Evolutionary conservation across 2,329 filamentous ascomycete genomes (phyloP).

Genomic region (Sporothrix sp.): DNA sequence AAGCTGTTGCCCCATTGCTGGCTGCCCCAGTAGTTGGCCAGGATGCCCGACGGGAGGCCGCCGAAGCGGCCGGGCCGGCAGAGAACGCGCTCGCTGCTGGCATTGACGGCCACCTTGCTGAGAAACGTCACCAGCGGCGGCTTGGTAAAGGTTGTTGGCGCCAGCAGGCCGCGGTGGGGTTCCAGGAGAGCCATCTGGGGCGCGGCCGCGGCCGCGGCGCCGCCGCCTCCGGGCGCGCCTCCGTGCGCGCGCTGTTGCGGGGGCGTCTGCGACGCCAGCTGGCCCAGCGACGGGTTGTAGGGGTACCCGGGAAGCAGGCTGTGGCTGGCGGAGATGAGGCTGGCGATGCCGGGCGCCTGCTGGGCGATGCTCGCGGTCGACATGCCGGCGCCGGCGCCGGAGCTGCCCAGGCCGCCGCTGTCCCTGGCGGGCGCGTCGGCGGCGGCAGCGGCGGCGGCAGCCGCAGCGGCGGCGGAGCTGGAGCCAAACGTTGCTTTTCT

Average conservation of each 20-base stretch:
- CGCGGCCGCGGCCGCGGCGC: too few relatives aligned
- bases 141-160: conserved; percentile 72
- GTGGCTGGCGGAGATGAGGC: conserved; percentile 77
- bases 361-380: conserved; percentile 31
- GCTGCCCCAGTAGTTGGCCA: conserved; percentile 92
- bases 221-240: too few relatives aligned
- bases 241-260: conserved; percentile 15
- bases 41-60: conserved; percentile 69
- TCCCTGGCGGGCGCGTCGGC: background rate
- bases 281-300: conserved; percentile 9
- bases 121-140: conserved; percentile 76
- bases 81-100: conserved; percentile 66
- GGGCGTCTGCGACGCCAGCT: conserved; percentile 20
- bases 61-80: conserved; percentile 51
- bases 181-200: conserved; percentile 35
- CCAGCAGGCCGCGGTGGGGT: conserved; percentile 52
- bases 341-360: conserved; percentile 60
- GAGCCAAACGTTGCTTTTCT: conserved; percentile 56
- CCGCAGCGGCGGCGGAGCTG: conserved; percentile 38
- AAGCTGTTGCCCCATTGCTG: conserved; percentile 54
- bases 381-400: conserved; percentile 23
- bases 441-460: conserved; percentile 21
- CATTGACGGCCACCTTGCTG: conserved; percentile 73
- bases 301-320: conserved; percentile 58
- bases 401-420: conserved; percentile 19